Evolutionary conservation across 129 eudicot genomes (phyloP).

Genomic region (Flaveria brownii): DNA sequence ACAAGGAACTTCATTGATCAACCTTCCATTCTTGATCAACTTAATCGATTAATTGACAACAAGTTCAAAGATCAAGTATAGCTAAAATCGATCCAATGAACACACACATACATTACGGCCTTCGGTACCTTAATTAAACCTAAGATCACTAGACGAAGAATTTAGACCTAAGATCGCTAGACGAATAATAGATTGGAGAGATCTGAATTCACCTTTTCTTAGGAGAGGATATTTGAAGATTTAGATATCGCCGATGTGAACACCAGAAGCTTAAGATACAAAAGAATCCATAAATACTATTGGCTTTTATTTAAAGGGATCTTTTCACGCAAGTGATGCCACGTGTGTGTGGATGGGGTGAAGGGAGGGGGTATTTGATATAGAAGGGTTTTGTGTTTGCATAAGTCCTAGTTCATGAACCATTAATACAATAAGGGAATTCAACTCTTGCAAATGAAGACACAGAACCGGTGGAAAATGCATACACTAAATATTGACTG

Average conservation of each 20-base stretch:
- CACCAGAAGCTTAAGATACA: background rate
- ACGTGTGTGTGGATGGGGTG: background rate
- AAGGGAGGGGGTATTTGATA: background rate
- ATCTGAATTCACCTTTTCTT: conserved; percentile 22
- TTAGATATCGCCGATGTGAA: background rate
- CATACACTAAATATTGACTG: no score
- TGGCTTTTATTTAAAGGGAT: background rate
- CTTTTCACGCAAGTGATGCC: background rate
- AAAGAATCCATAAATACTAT: conserved; percentile 17
- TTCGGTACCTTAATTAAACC: background rate
- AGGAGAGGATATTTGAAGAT: background rate
- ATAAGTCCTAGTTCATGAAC: background rate
- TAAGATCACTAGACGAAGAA: conserved; percentile 5
- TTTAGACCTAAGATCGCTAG: conserved; percentile 4
- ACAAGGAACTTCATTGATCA: conserved; percentile 13
- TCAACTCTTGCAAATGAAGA: no score
- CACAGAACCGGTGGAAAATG: no score
- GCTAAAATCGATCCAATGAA: background rate
- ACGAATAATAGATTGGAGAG: background rate
- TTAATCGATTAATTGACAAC: conserved; percentile 3
- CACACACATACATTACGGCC: conserved; percentile 7
- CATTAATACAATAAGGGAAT: background rate
- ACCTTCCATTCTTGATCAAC: conserved; percentile 29
- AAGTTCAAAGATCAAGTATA: conserved; percentile 24
- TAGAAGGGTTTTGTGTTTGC: background rate